These are phyloP conservation scores for Candida cerambycidarum DNA, from an alignment of 805 yeast genomes.

Conservation along the genomic window DNA sequence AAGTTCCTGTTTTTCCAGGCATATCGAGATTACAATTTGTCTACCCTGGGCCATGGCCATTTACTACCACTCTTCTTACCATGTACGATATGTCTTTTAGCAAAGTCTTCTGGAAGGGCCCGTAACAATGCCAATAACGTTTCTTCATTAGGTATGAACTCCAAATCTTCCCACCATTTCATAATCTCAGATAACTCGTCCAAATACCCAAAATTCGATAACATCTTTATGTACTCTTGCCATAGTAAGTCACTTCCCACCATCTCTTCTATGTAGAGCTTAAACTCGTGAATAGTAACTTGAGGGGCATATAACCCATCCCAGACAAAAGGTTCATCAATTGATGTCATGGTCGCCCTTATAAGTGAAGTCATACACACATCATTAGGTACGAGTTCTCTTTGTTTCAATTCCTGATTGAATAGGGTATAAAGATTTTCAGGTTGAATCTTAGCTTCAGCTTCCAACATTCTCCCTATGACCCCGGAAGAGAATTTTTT, in stretches of 20 bases:
- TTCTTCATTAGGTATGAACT: conserved; percentile 40
- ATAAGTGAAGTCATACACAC: conserved; percentile 45
- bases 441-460: conserved; percentile 34
- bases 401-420: conserved; percentile 22
- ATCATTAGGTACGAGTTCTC: conserved; percentile 25
- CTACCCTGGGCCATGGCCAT: conserved; percentile 39
- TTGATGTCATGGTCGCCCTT: conserved; percentile 39
- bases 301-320: conserved; percentile 49
- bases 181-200: conserved; percentile 51
- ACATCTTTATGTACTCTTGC: conserved; percentile 50
- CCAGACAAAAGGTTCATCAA: conserved; percentile 21
- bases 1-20: too few species aligned
- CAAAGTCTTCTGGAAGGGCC: conserved; percentile 36
- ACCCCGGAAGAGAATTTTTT: conserved; percentile 22
- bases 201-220: conserved; percentile 46
- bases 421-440: conserved; percentile 28
- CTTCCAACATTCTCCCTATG: conserved; percentile 37
- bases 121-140: conserved; percentile 41
- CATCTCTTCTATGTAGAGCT: conserved; percentile 35
- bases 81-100: conserved; percentile 39
- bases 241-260: conserved; percentile 51
- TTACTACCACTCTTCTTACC: conserved; percentile 19
- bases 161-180: conserved; percentile 53
- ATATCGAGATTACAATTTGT: conserved; percentile 20
- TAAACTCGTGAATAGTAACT: conserved; percentile 58